Evolutionary conservation across 495 filamentous ascomycete genomes (phyloP), one percentile per base, ranked within the genome.

Genomic region (Elasticomyces elasticus): DNA sequence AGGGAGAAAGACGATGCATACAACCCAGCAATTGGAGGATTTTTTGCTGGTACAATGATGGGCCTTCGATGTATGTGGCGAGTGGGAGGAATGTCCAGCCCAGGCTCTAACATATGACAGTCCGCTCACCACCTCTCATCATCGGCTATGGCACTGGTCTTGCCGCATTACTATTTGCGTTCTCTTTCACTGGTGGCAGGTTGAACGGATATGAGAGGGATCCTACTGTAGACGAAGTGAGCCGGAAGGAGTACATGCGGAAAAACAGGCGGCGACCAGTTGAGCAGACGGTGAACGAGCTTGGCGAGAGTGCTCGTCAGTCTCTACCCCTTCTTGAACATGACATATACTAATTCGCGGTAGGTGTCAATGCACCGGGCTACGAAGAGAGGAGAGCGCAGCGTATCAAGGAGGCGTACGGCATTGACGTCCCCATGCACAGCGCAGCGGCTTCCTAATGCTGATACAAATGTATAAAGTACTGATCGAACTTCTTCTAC

Each of bases 251-350:
- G 65, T 69, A 75, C 46, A 56, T 95, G 64, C 79, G 89, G 63
- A 83, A 77, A 74, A 83, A 79, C 60, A 79, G 82, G 62, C 76
- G 89, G 66, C 76, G 81, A 55, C 85, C 89, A 20, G 76, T 89
- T 23, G 82, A 90, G 66, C 81, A 96, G 71, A 95, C 86, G 9
- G 71, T 97, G 51, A 74, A 79, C 10, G 76, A 90, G 53, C 53
- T 97, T 51, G 94, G 94, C 25, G 94, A 99, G 74, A 88, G 89
- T 56, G 78, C 90, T 80, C 86, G 89, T 92, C 76, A 61, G 76
- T 56, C 2, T 17, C 45, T 31, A 2, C 2, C 2, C 5, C n/a
- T n/a, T n/a, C n/a, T n/a, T n/a, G n/a, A n/a, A n/a, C n/a, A n/a
- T n/a, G n/a, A n/a, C n/a, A n/a, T n/a, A n/a, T n/a, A n/a, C n/a